Conservation (phyloP, 805 yeast species). For the Teunomyces atbi region DNA sequence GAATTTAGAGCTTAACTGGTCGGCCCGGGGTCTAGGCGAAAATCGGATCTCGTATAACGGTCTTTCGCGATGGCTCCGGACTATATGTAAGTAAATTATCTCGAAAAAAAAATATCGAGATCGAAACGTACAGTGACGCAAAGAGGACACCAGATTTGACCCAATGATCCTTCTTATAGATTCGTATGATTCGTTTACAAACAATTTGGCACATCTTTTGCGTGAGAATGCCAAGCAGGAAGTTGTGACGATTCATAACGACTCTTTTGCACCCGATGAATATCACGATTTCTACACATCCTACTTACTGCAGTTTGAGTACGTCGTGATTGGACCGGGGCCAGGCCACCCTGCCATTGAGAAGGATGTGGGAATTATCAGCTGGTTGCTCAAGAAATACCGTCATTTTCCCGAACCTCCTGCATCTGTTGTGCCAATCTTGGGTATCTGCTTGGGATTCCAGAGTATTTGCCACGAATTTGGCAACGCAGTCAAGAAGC, state of each 20-base stretch:
- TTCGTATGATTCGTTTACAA: conserved; percentile 94
- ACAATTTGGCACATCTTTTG: conserved; percentile 67
- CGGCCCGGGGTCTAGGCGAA: too few relatives aligned
- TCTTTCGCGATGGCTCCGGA: background rate
- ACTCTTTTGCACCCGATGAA: conserved; percentile 39
- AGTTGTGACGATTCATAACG: conserved; percentile 65
- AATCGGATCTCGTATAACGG: background rate
- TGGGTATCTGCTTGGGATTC: conserved; percentile 93
- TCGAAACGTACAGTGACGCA: background rate
- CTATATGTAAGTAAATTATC: background rate
- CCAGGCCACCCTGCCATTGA: conserved; percentile 81
- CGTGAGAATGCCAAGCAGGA: conserved; percentile 47
- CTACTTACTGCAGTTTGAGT: conserved; percentile 58
- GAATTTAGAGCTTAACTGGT: too few relatives aligned
- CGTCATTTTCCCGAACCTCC: conserved; percentile 8
- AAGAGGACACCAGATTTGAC: background rate
- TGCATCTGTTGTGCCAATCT: conserved; percentile 49
- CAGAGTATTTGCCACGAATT: conserved; percentile 70
- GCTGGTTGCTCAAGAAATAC: conserved; percentile 46
- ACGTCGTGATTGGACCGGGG: conserved; percentile 91
- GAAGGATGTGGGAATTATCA: conserved; percentile 72
- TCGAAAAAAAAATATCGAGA: background rate
- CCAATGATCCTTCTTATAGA: conserved; percentile 69
- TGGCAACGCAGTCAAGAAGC: conserved; percentile 55
- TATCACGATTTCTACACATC: conserved; percentile 35